Evolutionary conservation across 139 green algal species (phyloP), one percentile per base, ranked within the genome.

Genomic region (Coelastrella sp.): DNA sequence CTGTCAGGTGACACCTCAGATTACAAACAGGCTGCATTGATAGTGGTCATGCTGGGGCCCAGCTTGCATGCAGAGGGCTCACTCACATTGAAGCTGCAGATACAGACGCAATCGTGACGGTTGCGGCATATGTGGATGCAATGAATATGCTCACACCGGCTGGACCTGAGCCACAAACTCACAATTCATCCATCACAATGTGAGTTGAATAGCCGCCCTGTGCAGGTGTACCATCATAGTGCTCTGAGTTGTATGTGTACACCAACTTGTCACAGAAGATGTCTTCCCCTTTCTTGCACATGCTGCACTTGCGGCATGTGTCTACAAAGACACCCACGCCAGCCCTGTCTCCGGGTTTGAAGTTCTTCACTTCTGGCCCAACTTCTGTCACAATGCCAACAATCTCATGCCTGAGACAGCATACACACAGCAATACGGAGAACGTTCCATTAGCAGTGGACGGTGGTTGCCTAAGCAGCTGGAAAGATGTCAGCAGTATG

Each of bases 321-420:
- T 95, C 87, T 10, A 98, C 94, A 87, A 97, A 94, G 92, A 94
- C 97, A 59, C 97, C 97, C 22, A 99, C 93, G 19, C 94, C 97
- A 0, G 91, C 97, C 2, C 91, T 84, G 91, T 99, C 94, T 61
- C 97, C 97, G 4, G 94, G 88, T 93, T 97, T 96, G 93, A 98
- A 97, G 47, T 95, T 93, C 68, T 78, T 92, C 4, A 96, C 94
- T 7, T 95, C 84, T 20, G 60, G 19, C 54, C 97, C 97, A 3
- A 98, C 95, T 86, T 97, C 93, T 0, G 92, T 95, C 20, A 99
- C 96, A 19, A 98, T 95, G 78, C 97, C 97, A 14, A 96, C 93
- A 76, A 99, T 97, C 93, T 98, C 97, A 83, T 98, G 96, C 10
- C 95, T 95, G 74, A 47, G 81, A 58, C 92, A 87, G 57, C 65